Conservation (phyloP, 352 stramenopile genomes). For the Peronospora farinosa region DNA sequence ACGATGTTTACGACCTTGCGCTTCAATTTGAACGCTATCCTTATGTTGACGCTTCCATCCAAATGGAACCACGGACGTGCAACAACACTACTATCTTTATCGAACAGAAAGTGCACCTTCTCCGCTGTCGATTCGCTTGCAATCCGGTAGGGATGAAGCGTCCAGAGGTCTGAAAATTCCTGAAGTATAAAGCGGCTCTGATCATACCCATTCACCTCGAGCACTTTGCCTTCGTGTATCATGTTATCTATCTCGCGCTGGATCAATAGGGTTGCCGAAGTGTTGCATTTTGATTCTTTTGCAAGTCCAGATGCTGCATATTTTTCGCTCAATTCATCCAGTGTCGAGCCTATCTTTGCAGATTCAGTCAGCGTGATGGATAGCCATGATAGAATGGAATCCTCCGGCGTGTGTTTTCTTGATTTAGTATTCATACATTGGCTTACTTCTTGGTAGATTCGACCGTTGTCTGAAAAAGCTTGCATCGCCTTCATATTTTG, state of each 20-base stretch:
- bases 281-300: conserved; percentile 4
- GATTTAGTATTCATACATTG: conserved; percentile 3
- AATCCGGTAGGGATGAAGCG: conserved; percentile 50
- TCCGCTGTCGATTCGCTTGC: conserved; percentile 35
- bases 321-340: conserved; percentile 21
- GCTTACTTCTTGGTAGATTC: conserved; percentile 1
- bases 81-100: conserved; percentile 49
- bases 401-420: conserved; percentile 5
- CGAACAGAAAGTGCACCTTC: conserved; percentile 71
- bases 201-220: conserved; percentile 64
- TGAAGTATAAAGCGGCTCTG: conserved; percentile 46
- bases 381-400: conserved; percentile 21
- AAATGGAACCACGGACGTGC: conserved; percentile 70
- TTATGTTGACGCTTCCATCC: conserved; percentile 57
- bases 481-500: conserved; percentile 29
- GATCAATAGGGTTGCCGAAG: conserved; percentile 10
- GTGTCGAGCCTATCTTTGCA: conserved; percentile 17
- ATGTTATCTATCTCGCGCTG: conserved; percentile 34
- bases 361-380: conserved; percentile 14
- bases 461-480: conserved; percentile 35
- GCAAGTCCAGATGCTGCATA: conserved; percentile 14
- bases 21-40: conserved; percentile 54
- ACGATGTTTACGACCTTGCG: conserved; percentile 77
- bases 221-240: conserved; percentile 32
- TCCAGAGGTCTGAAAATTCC: conserved; percentile 49